Percentiles rank a stretch among this genome's conserved stretches.
These are phyloP conservation scores for Boletus rufocinnamomeus DNA, from an alignment of 768 basidiomycete genomes.

Conservation along the genomic window DNA sequence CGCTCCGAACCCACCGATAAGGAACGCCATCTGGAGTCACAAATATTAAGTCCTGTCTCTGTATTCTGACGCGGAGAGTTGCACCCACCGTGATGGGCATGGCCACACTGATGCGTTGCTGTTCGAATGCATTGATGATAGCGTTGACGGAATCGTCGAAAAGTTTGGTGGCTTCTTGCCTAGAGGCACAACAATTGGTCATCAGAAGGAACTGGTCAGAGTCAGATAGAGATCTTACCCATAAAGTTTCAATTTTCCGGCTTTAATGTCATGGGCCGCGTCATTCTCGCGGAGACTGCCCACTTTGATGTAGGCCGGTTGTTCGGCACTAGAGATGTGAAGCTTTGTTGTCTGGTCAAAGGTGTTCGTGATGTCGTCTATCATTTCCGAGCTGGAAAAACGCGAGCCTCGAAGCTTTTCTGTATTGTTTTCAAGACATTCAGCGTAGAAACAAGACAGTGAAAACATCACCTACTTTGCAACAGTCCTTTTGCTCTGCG, in stretches of 20 bases:
- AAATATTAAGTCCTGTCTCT: neutral
- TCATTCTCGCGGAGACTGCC: constrained; percentile 39
- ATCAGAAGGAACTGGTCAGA: neutral
- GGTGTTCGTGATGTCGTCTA: constrained; percentile 32
- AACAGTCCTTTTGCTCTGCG: constrained; percentile 28
- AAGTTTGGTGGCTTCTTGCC: constrained; percentile 37
- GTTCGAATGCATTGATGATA: constrained; percentile 34
- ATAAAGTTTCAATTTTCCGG: constrained; percentile 39
- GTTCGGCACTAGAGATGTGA: constrained; percentile 36
- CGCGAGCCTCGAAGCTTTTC: constrained; percentile 30
- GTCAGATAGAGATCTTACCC: constrained; percentile 28
- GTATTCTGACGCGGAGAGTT: neutral
- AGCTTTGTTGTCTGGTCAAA: constrained; percentile 42
- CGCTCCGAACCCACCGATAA: constrained; percentile 53
- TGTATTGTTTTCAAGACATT: constrained; percentile 6
- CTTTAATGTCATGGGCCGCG: constrained; percentile 28
- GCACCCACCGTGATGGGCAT: constrained; percentile 33
- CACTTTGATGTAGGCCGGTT: constrained; percentile 41
- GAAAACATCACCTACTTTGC: constrained; percentile 28
- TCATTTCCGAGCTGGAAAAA: constrained; percentile 29
- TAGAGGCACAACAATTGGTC: constrained; percentile 11
- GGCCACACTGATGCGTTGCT: constrained; percentile 24
- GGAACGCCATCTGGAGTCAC: constrained; percentile 32
- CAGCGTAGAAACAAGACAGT: neutral
- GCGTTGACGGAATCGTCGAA: constrained; percentile 45